Evolutionary conservation across 805 yeast species (phyloP).

Genomic region (Kodamaea hsintzibuensis): DNA sequence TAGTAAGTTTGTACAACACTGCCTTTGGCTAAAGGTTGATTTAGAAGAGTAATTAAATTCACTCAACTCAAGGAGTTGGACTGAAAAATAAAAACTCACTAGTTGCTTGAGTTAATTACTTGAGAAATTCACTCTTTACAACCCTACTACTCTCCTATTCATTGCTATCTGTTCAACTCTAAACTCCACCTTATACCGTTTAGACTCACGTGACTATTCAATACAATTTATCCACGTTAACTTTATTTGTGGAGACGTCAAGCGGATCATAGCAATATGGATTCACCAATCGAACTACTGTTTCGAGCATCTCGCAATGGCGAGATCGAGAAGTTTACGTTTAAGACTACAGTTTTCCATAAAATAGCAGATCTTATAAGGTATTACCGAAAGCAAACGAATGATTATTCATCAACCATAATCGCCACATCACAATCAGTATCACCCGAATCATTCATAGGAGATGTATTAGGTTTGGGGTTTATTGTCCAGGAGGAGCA

Average conservation of each 20-base stretch:
- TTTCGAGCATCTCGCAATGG: slow-evolving; percentile 13
- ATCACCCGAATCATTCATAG: not conserved
- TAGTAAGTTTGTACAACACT: too few species aligned
- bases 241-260: not conserved
- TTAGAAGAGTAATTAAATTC: too few species aligned
- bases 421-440: not conserved
- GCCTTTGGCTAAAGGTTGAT: too few species aligned
- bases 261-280: slow-evolving; percentile 16
- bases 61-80: too few species aligned
- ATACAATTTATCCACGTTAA: not conserved
- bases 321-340: not conserved
- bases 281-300: slow-evolving; percentile 18
- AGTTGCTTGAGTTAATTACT: too few species aligned
- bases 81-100: too few species aligned
- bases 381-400: slow-evolving; percentile 2
- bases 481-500: not conserved
- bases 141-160: too few species aligned
- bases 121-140: too few species aligned
- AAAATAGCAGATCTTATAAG: not conserved
- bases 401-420: slow-evolving; percentile 1
- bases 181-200: not conserved
- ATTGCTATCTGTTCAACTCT: too few species aligned
- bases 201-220: not conserved
- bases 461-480: not conserved
- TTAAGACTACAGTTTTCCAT: slow-evolving; percentile 6